Evolutionary conservation across 495 filamentous ascomycete genomes (phyloP), one percentile per base, ranked within the genome.

Genomic region (Oidiodendron maius): DNA sequence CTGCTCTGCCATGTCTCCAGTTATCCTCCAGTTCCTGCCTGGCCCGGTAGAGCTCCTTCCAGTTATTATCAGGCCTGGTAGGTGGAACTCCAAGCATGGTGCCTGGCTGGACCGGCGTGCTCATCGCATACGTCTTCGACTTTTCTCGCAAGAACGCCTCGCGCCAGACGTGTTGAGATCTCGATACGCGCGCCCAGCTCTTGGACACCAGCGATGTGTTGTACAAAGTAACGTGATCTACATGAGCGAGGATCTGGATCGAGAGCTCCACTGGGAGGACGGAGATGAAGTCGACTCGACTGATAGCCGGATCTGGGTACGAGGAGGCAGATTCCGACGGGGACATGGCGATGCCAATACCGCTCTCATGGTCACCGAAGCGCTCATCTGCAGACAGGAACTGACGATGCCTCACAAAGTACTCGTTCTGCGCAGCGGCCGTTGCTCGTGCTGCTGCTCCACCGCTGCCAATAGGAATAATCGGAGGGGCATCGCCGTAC

Each of bases 11-110:
- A 35, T 81, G 65, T 51, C 78, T 79, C 93, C 93, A 98, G 40
- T 84, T 81, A 40, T 74, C 68, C 46, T 90, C 82, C 22, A 98
- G 74, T 46, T 83, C 75, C 40, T 80, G 74, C 41, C 86, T 82
- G 32, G 84, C 84, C 52, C 79, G 68, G 63, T 87, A 94, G 67
- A 95, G 86, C 46, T 78, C 75, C 70, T 89, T 89, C 91, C 91
- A 98, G 59, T 95, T 77, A 66, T 72, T 71, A 44, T 59, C 63
- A 53, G 71, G 71, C 38, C 60, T 67, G 59, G 75, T 58, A 32
- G 63, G 54, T 46, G 65, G 76, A 17, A 80, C 63, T 30, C 76
- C 76, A 37, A 69, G 53, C 5, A 74, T 72, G 1, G 60, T 50
- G 20, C 74, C 74, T 0, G 70, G 70, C 50, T 64, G 58, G 34